Evolutionary conservation across 2,329 filamentous ascomycete genomes (phyloP).

Genomic region (Neoarthrinium moseri): DNA sequence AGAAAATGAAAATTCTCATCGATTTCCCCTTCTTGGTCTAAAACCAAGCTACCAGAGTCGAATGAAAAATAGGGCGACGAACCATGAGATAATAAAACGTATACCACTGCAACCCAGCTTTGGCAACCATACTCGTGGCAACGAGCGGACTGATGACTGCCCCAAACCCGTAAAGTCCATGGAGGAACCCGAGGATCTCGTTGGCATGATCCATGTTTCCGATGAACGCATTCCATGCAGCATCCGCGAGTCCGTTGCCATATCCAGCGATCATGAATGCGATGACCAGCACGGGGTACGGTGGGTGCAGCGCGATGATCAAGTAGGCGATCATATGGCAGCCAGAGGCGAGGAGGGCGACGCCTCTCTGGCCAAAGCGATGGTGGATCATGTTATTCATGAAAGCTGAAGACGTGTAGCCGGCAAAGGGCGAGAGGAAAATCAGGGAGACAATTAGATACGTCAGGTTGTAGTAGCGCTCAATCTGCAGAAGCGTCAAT

Average conservation of each 20-base stretch:
- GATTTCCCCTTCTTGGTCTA: background rate
- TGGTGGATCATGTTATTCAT: constrained; percentile 41
- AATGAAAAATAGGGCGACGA: constrained; percentile 18
- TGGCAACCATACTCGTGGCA: constrained; percentile 68
- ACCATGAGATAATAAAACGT: constrained; percentile 76
- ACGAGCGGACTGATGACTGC: constrained; percentile 69
- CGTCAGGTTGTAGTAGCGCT: constrained; percentile 41
- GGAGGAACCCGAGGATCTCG: constrained; percentile 66
- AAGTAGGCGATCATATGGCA: constrained; percentile 66
- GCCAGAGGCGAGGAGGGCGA: constrained; percentile 58
- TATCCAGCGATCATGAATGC: constrained; percentile 67
- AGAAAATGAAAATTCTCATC: no score
- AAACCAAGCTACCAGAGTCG: no score
- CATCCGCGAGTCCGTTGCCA: constrained; percentile 65
- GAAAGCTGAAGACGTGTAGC: constrained; percentile 44
- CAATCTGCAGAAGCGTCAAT: constrained; percentile 31
- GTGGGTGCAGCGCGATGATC: constrained; percentile 63
- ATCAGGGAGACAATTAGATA: constrained; percentile 48
- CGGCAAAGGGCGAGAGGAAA: constrained; percentile 45
- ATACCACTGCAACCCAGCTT: constrained; percentile 62
- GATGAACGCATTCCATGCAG: constrained; percentile 53
- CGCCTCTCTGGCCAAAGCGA: constrained; percentile 61
- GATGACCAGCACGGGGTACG: constrained; percentile 64
- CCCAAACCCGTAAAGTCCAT: constrained; percentile 67
- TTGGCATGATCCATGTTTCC: constrained; percentile 70